Percentiles rank a stretch among this genome's conserved stretches.
phyloP scores from a whole-genome alignment of 1,284 basidiomycete genomes.

The Hortiboletus rubellus region DNA sequence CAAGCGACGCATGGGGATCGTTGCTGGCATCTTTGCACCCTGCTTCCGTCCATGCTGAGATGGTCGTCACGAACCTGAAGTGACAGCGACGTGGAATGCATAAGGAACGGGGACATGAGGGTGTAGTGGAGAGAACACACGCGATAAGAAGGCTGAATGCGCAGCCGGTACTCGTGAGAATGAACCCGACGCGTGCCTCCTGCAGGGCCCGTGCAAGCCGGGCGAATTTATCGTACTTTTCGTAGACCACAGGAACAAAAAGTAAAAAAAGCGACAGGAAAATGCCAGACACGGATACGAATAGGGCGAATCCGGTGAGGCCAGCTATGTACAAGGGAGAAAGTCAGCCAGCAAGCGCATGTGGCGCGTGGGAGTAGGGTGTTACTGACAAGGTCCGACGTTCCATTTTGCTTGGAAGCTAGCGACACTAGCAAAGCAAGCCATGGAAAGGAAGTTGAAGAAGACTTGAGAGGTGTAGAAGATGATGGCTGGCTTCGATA shows the following conservation, averaged over 20 bases:
- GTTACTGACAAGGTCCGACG: constrained; percentile 76
- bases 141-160: constrained; percentile 70
- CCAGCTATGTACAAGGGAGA: constrained; percentile 55
- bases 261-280: constrained; percentile 72
- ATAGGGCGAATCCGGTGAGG: constrained; percentile 81
- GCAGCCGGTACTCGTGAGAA: constrained; percentile 70
- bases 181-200: constrained; percentile 79
- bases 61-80: constrained; percentile 66
- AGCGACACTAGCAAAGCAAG: constrained; percentile 83
- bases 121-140: constrained; percentile 43
- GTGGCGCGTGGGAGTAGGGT: neutral
- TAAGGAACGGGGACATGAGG: constrained; percentile 13
- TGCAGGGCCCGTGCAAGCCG: constrained; percentile 76
- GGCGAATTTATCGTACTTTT: constrained; percentile 79
- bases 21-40: constrained; percentile 82
- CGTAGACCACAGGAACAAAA: constrained; percentile 77
- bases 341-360: constrained; percentile 11
- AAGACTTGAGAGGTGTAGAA: constrained; percentile 75
- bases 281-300: constrained; percentile 70
- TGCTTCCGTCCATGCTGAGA: constrained; percentile 75
- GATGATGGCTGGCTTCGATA: constrained; percentile 76
- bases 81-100: neutral
- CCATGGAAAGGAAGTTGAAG: constrained; percentile 88
- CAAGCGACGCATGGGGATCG: constrained; percentile 71
- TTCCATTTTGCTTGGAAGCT: constrained; percentile 81